These are phyloP conservation scores for Xylaria sp. DNA, from an alignment of 2,329 filamentous ascomycete genomes.

Conservation along the genomic window DNA sequence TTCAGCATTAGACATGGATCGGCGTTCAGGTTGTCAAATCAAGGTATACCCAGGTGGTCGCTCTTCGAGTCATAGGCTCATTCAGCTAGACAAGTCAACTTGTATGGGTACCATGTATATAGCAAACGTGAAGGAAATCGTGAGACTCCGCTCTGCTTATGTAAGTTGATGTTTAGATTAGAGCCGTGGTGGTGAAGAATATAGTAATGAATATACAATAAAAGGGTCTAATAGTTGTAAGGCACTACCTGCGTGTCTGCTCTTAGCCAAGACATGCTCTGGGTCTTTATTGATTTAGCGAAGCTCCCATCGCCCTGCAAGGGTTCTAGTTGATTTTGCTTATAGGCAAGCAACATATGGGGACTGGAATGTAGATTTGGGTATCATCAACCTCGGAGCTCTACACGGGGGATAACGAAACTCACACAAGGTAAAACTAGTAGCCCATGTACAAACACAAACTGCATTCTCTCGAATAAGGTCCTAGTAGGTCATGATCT, in stretches of 20 bases:
- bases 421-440: too few species aligned
- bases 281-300: too few species aligned
- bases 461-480: too few species aligned
- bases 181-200: not conserved
- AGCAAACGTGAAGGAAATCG: not conserved
- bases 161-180: not conserved
- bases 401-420: too few species aligned
- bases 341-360: too few species aligned
- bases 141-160: not conserved
- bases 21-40: constrained; percentile 23
- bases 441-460: too few species aligned
- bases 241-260: not conserved
- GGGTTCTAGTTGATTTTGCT: too few species aligned
- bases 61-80: constrained; percentile 7
- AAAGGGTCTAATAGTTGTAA: not conserved
- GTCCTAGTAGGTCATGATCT: too few species aligned
- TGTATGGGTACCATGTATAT: constrained; percentile 1
- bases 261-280: too few species aligned
- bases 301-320: too few species aligned
- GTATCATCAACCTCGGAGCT: too few species aligned
- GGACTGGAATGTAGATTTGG: too few species aligned
- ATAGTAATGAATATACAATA: not conserved
- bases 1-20: constrained; percentile 9
- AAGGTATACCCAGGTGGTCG: constrained; percentile 19
- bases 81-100: constrained; percentile 12